Base-by-base conservation (phyloP, 495 filamentous ascomycete species). In the Hamigera avellanea region DNA sequence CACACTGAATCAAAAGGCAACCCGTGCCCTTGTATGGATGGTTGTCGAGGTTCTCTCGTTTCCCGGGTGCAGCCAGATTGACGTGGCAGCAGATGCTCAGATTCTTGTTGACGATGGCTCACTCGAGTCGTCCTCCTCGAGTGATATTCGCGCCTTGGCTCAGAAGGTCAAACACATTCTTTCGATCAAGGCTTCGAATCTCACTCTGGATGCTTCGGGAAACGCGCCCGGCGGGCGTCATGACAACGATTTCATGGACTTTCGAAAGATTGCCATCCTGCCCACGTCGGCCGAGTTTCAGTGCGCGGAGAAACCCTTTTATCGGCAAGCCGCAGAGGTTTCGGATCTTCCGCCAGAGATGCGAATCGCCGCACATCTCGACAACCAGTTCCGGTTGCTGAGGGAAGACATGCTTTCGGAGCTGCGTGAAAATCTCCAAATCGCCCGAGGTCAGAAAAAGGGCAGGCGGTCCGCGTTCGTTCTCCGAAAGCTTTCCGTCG, bases 341-440 rank as follows among this genome's bases (percentile, higher is more conserved):
- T 40, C 43, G 0, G 21, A 43, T 2, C 7, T 56, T 12, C 1
- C 41, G 0, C 13, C 23, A 4, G 52, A 60, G 2, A 43, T 51
- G 8, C 73, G 80, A 0, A 42, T 67, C 0, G 52, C 49, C 0
- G 54, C 61, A 0, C 79, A 86, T 50, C 42, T 83, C 0, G 83
- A 86, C 48, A 86, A 85, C 44, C 81, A 88, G 37, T 93, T 86
- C 45, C 80, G 84, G 0, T 70, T 89, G 1, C 55, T 85, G 2
- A 59, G 84, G 3, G 81, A 89, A 42, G 83, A 89, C 39, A 76
- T 87, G 71, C 54, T 86, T 0, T 69, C 59, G 0, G 80, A 80
- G 35, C 53, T 87, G 7, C 69, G 77, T 0, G 72, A 79, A 10
- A 79, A 78, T 27, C 30, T 79, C 0, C 67, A 73, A 33, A 51